phyloP scores from a whole-genome alignment of 1,284 basidiomycete genomes.

The Chondrostereum purpureum region DNA sequence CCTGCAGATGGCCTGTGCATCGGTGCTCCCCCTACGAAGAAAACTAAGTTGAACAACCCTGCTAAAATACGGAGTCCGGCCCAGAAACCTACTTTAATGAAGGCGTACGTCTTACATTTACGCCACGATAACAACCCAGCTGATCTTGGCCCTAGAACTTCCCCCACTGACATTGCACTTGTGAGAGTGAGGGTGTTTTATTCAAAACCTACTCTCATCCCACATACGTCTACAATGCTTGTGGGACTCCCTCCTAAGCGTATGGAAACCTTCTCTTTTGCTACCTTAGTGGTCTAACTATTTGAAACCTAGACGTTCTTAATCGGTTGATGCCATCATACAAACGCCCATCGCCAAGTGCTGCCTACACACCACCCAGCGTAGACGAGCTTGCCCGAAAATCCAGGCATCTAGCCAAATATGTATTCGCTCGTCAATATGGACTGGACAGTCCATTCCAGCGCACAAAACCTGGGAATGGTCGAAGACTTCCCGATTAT shows the following conservation, averaged over 20 bases:
- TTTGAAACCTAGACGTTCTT: conserved; percentile 56
- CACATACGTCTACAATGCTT: conserved; percentile 37
- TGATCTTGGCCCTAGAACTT: conserved; percentile 25
- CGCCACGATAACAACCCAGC: neutral
- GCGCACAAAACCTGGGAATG: conserved; percentile 21
- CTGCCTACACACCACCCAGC: conserved; percentile 36
- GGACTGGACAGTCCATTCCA: conserved; percentile 54
- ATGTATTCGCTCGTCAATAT: conserved; percentile 79
- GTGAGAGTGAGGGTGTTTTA: conserved; percentile 63
- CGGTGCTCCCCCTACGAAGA: too few species aligned
- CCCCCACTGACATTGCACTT: conserved; percentile 50
- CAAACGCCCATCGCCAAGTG: conserved; percentile 19
- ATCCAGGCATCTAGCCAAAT: conserved; percentile 67
- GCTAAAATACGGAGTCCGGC: conserved; percentile 8
- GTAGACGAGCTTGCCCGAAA: conserved; percentile 31
- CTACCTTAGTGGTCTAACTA: too few species aligned
- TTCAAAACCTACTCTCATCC: conserved; percentile 46
- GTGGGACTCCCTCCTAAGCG: conserved; percentile 68
- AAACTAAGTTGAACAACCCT: conserved; percentile 23
- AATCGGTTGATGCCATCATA: conserved; percentile 41
- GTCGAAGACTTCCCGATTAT: conserved; percentile 43
- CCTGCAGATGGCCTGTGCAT: too few species aligned
- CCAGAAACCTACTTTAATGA: conserved; percentile 9
- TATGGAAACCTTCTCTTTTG: conserved; percentile 24
- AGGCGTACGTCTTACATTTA: neutral